These are phyloP conservation scores for Puccinia horiana DNA, from an alignment of 1,284 basidiomycete genomes.

Conservation along the genomic window DNA sequence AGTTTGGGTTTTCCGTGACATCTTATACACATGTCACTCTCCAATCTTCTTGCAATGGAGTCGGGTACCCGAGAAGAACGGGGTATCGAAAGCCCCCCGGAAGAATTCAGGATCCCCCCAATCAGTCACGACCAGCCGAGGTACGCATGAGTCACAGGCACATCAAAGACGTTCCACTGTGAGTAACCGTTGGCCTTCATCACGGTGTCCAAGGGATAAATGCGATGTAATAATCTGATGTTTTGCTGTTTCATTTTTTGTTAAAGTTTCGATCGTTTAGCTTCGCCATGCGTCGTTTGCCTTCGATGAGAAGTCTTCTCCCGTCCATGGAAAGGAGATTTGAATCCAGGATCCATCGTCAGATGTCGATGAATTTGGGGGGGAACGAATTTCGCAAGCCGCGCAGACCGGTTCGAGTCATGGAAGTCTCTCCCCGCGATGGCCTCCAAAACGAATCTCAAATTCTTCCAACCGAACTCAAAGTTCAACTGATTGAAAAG, in stretches of 20 bases:
- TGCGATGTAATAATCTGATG: background rate
- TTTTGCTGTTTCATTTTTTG: background rate
- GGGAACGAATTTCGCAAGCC: background rate
- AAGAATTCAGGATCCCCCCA: too few species aligned
- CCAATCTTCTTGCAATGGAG: too few species aligned
- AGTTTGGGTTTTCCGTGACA: too few species aligned
- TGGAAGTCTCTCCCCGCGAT: constrained; percentile 90
- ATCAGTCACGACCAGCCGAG: too few species aligned
- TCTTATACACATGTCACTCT: too few species aligned
- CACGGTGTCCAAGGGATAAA: background rate
- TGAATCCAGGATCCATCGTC: background rate
- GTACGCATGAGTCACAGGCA: too few species aligned
- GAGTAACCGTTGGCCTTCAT: background rate
- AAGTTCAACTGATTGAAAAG: constrained; percentile 77
- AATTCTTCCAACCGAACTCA: constrained; percentile 71
- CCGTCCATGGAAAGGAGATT: background rate
- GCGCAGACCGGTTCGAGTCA: constrained; percentile 62
- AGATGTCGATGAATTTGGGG: background rate
- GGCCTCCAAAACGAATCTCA: constrained; percentile 86
- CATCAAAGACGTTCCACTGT: too few species aligned
- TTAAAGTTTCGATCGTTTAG: background rate
- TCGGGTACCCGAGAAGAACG: too few species aligned
- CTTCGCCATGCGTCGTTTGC: background rate
- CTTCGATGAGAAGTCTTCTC: background rate
- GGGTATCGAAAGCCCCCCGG: too few species aligned